phyloP scores from a whole-genome alignment of 2,329 filamentous ascomycete genomes.

The Aspergillus caelatus region DNA sequence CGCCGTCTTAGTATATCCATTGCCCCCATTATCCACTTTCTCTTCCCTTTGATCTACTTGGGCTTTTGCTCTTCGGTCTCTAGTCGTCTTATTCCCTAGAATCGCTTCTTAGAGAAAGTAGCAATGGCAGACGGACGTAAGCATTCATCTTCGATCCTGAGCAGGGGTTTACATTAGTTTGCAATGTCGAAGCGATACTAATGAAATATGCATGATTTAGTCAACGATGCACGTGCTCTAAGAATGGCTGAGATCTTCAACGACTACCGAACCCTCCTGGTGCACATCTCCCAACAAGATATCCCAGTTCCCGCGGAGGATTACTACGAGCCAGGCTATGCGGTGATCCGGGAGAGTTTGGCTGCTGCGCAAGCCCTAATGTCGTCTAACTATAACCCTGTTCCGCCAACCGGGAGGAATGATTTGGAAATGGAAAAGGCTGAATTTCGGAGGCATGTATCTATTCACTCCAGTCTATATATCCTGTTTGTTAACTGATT shows the following conservation, averaged over 20 bases:
- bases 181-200: slow-evolving; percentile 10
- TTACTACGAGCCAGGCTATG: slow-evolving; percentile 62
- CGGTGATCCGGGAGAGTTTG: slow-evolving; percentile 59
- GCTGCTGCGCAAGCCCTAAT: slow-evolving; percentile 59
- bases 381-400: slow-evolving; percentile 54
- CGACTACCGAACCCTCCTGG: slow-evolving; percentile 64
- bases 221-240: slow-evolving; percentile 66
- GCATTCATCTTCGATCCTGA: slow-evolving; percentile 22
- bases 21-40: slow-evolving; percentile 3
- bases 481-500: slow-evolving; percentile 9
- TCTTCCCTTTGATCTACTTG: not conserved
- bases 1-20: not conserved
- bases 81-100: slow-evolving; percentile 9
- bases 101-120: slow-evolving; percentile 6
- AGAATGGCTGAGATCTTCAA: slow-evolving; percentile 66
- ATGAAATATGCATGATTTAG: slow-evolving; percentile 39
- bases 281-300: slow-evolving; percentile 60
- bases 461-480: not conserved
- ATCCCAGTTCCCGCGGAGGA: slow-evolving; percentile 56
- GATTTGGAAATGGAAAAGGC: slow-evolving; percentile 58
- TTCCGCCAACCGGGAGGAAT: slow-evolving; percentile 43
- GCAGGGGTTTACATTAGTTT: not conserved
- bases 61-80: slow-evolving; percentile 4
- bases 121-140: slow-evolving; percentile 62
- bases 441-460: slow-evolving; percentile 57